Evolutionary conservation across 768 basidiomycete genomes (phyloP), one percentile per base, ranked within the genome.

Genomic region (Boletales sp.): DNA sequence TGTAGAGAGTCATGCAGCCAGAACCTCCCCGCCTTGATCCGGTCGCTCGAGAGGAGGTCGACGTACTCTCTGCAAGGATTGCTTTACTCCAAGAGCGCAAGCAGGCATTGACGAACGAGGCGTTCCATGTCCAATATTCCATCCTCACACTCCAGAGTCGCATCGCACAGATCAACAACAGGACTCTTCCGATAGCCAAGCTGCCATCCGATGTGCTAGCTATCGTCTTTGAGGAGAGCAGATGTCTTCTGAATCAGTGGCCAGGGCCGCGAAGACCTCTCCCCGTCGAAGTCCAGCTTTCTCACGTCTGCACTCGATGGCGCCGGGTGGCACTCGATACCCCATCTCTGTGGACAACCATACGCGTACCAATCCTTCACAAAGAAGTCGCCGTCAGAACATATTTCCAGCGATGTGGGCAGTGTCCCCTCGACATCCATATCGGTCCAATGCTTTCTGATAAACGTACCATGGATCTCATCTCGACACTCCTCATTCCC

Each of bases 281-380:
- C 35, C 68, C 67, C 29, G 45, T 56, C 45, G 66, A 67, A 56
- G 65, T 67, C 8, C 66, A 68, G 52, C 63, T 73, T 41, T 68
- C 72, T 32, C 65, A 67, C 40, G 68, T 72, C n/a, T 64, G 63
- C 32, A 48, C 58, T 30, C 58, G 60, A 38, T 72, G 72, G 72
- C 68, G 71, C 19, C 57, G 60, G 43, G 61, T 71, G 5, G 65
- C 72, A 17, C 63, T 73, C 37, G 52, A 49, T 42, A 57, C 62
- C 10, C 71, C 71, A 7, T 65, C 67, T 21, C 52, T 72, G n/a
- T 72, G 69, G 71, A 65, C 67, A 10, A 52, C 61, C 31, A 69
- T 70, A 45, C 64, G 64, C 43, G 53, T 67, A 30, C 61, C 64
- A n/a, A 61, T 67, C 31, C 61, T 67, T 32, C 65, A 61, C 54